Percentiles rank a stretch among this genome's conserved stretches.
phyloP scores from a whole-genome alignment of 768 basidiomycete genomes.

The Leccinum obscurum region DNA sequence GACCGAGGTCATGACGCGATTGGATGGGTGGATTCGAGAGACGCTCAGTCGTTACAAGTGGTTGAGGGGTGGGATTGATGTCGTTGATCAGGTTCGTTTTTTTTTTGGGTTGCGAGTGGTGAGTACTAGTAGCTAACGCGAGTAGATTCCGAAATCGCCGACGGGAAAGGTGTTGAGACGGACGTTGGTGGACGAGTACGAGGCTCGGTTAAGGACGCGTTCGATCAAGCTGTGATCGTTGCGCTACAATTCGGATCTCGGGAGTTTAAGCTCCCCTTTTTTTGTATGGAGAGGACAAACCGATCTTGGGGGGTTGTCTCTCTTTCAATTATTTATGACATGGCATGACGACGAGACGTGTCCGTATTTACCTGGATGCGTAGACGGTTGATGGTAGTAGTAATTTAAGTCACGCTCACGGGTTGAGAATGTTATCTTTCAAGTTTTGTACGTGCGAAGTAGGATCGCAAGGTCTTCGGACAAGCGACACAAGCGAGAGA shows the following conservation, averaged over 20 bases:
- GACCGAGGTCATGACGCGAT: conserved; percentile 38
- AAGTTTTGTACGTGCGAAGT: no score
- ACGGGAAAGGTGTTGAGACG: conserved; percentile 73
- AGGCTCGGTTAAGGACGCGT: conserved; percentile 29
- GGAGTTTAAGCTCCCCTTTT: no score
- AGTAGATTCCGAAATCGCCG: conserved; percentile 66
- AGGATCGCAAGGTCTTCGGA: no score
- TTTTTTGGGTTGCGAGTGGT: neutral
- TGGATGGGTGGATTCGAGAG: conserved; percentile 62
- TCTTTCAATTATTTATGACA: neutral
- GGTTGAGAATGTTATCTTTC: no score
- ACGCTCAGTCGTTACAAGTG: conserved; percentile 76
- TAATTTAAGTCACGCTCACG: no score
- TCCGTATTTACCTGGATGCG: neutral
- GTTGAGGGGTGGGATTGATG: conserved; percentile 68
- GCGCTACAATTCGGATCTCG: no score
- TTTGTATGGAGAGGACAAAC: no score
- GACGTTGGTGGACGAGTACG: conserved; percentile 58
- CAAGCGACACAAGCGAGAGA: no score
- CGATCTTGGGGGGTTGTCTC: no score
- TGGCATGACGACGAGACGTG: neutral
- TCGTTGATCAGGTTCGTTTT: conserved; percentile 57
- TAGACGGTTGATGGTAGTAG: no score
- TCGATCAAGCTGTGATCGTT: conserved; percentile 26
- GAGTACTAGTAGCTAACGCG: neutral